Base-by-base conservation (phyloP, 495 filamentous ascomycete species). In the Xylona heveae region DNA sequence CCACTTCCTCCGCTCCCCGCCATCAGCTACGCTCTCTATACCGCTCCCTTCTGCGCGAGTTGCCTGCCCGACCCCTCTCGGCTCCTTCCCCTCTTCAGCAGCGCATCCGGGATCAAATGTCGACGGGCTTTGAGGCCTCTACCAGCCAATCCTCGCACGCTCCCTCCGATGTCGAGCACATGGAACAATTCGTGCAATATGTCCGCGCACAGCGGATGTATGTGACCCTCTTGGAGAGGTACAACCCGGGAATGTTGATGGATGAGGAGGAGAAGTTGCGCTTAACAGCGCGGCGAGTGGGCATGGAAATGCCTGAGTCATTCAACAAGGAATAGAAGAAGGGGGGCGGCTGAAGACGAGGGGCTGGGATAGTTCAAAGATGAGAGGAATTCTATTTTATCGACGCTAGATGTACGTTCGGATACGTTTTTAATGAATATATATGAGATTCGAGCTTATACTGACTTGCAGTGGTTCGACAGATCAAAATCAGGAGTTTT, bases 221-320 rank as follows among this genome's bases (percentile, higher is more conserved):
- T 44, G 62, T 64, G 5, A 69, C 65, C 24, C 51, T 94, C 22
- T 38, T 95, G 16, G 85, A 93, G 48, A 62, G 81, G 43, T 97
- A 95, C 53, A 97, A 95, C 48, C 83, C 84, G 5, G 79, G 81
- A 4, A 75, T 83, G 68, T 55, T 55, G 28, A 71, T 85, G 68
- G 69, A 74, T 42, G 36, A 88, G 52, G 80, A 90, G 53, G 82
- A 90, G 57, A 59, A 70, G 39, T 70, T 93, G 24, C 46, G 78
- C 35, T 55, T 93, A 59, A 78, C 79, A 37, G 85, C 88, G 9
- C 58, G 78, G 52, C 65, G 79, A 51, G 80, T 94, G 28, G 88
- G 85, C 17, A 75, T 92, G 70, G 63, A 90, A 55, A 52, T 95
- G 48, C 85, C 85, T 8, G 48, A 57, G 13, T 2, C 28, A 30